Evolutionary conservation across 2,329 filamentous ascomycete genomes (phyloP), one percentile per base, ranked within the genome.

Genomic region (Exophiala mesophila): DNA sequence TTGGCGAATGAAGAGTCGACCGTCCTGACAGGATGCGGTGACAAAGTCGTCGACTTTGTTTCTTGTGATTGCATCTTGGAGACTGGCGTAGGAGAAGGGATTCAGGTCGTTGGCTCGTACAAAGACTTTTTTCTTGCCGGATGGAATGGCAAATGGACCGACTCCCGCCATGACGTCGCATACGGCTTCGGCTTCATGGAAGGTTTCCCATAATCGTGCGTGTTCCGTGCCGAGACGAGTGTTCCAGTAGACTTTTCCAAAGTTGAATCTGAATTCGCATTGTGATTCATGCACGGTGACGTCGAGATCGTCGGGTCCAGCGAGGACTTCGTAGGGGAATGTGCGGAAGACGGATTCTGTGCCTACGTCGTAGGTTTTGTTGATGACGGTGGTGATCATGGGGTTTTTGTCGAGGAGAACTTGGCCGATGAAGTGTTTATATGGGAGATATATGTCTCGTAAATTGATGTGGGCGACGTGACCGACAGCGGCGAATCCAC

Each of bases 41-140:
- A 96, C 88, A 56, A 83, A 94, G 16, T 79, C 65, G 4, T 70
- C 59, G 29, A 88, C 87, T 71, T 94, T 95, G 68, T 98, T 98
- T 48, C 77, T 74, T 38, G 67, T 64, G 39, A 94, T 74, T 6
- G 85, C 85, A 24, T 82, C 76, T 19, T 74, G 64, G 57, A 98
- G 77, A 52, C 80, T 82, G 41, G 72, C 76, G 65, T 81, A 88
- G 56, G 88, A 89, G 57, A 94, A 85, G 0, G 90, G 90, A 61
- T 98, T 98, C 61, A 96, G 82, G 63, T 98, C 92, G 65, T 97
- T 98, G 28, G 89, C 92, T 82, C 86, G 94, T 13, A 96, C 89
- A 56, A 97, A 94, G 19, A 94, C 86, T 28, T 79, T 80, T 63
- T 85, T 90, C 69, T 85, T 94, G 12, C 87, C 92, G 0, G 90